Evolutionary conservation across 768 basidiomycete genomes (phyloP).

Genomic region (Lentinula edodes): DNA sequence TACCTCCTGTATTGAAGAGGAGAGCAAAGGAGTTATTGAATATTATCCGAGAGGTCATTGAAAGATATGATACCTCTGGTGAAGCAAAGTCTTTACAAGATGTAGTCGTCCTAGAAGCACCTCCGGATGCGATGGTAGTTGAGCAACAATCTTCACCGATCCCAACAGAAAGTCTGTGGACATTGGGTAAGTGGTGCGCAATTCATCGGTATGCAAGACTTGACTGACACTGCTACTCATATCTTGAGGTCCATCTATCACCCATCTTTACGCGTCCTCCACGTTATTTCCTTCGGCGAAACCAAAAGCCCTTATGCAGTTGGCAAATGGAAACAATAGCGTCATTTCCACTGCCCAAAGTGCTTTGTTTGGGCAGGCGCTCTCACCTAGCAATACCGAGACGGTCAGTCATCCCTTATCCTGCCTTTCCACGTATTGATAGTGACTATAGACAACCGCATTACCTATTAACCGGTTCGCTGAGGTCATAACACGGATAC

Average conservation of each 20-base stretch:
- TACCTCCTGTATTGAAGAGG: slow-evolving; percentile 59
- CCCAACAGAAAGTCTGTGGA: background rate
- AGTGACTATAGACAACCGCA: background rate
- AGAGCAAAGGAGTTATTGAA: slow-evolving; percentile 60
- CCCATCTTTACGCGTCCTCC: slow-evolving; percentile 10
- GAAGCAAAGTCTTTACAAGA: slow-evolving; percentile 10
- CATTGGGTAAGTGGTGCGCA: background rate
- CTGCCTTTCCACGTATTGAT: background rate
- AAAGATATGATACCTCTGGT: slow-evolving; percentile 20
- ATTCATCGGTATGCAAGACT: background rate
- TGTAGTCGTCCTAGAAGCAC: background rate
- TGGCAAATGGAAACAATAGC: background rate
- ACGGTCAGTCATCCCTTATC: background rate
- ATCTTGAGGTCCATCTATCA: slow-evolving; percentile 1
- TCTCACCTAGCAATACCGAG: background rate
- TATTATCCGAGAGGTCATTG: slow-evolving; percentile 49
- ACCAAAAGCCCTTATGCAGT: slow-evolving; percentile 7
- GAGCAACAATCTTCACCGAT: background rate
- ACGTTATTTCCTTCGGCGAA: slow-evolving; percentile 20
- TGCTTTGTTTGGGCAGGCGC: slow-evolving; percentile 39
- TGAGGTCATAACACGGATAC: slow-evolving; percentile 60
- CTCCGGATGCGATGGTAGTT: background rate
- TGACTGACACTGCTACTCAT: background rate
- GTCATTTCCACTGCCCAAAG: slow-evolving; percentile 27
- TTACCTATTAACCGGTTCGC: slow-evolving; percentile 29